Evolutionary conservation across 2,329 filamentous ascomycete genomes (phyloP).

Genomic region (Annulohypoxylon truncatum): DNA sequence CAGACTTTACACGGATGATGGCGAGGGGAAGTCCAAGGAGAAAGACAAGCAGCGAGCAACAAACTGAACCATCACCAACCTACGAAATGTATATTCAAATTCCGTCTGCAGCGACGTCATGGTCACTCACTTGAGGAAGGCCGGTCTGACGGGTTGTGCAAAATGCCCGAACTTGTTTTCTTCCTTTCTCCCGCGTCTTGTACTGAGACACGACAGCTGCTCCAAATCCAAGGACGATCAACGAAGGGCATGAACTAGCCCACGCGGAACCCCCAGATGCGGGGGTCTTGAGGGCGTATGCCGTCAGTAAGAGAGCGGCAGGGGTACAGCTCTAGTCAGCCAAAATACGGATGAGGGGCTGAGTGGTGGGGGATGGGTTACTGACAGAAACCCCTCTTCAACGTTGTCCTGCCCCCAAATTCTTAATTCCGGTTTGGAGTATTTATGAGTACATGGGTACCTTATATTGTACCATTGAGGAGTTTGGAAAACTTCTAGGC

Average conservation of each 20-base stretch:
- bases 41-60: conserved; percentile 47
- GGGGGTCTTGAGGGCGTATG: conserved; percentile 2
- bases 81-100: conserved; percentile 5
- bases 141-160: conserved; percentile 16
- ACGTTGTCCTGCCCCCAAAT: conserved; percentile 1
- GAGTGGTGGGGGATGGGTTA: conserved; percentile 13
- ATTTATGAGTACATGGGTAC: conserved; percentile 8
- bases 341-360: conserved; percentile 29
- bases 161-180: conserved; percentile 13
- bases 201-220: conserved; percentile 18
- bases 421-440: conserved; percentile 21
- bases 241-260: conserved; percentile 5
- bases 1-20: conserved; percentile 63
- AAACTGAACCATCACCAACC: conserved; percentile 29
- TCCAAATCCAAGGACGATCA: background rate
- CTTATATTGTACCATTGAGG: background rate
- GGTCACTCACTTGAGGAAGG: background rate
- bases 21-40: conserved; percentile 40
- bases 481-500: background rate
- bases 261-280: conserved; percentile 18
- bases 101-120: conserved; percentile 23
- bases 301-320: background rate
- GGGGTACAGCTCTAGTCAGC: conserved; percentile 21
- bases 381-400: conserved; percentile 10
- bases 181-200: conserved; percentile 18